Evolutionary conservation across 2,329 filamentous ascomycete genomes (phyloP), one percentile per base, ranked within the genome.

Genomic region (Alternaria sp.): DNA sequence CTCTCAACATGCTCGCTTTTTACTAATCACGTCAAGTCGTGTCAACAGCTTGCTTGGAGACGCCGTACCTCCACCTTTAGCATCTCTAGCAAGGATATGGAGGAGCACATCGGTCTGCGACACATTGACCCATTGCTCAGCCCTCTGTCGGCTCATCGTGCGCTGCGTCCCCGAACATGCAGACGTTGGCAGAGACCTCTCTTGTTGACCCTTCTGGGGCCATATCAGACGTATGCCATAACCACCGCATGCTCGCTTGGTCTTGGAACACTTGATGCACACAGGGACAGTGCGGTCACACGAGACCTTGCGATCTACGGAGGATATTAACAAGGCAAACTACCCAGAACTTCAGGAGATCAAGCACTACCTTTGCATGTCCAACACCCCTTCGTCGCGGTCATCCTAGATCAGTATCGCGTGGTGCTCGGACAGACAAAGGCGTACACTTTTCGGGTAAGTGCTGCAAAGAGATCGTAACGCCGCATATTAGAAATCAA

Each of bases 191-290:
- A 23, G 49, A 4, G 5, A n/a, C 1, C 19, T 15, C 26, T 50
- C 19, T 9, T 36, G 28, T 13, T 36, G 17, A n/a, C n/a, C 3
- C 1, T 7, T 54, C 21, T 59, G 26, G 1, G 62, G 45, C 68
- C 68, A 70, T 1, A 47, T 58, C 17, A 70, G 66, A 17, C 64
- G 63, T 10, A 68, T 10, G 5, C 59, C 66, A 54, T 69, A 68
- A 11, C 67, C 65, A 17, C 60, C 57, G 17, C 67, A 69, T 28
- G 19, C 23, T n/a, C 63, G 63, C 44, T 61, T 66, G 10, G 59
- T 36, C 23, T 64, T 65, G 1, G 52, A 45, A 30, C 67, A 70
- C 49, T 54, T 51, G 7, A 51, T 44, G 26, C 66, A 70, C 5
- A 1, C 15, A 3, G 68, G 68, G 17, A 45, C 13, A 40, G 51